Percentiles rank a stretch among this genome's conserved stretches.
These are phyloP conservation scores for Fomitiporia mediterranea DNA, from an alignment of 1,284 basidiomycete species.

Conservation along the genomic window DNA sequence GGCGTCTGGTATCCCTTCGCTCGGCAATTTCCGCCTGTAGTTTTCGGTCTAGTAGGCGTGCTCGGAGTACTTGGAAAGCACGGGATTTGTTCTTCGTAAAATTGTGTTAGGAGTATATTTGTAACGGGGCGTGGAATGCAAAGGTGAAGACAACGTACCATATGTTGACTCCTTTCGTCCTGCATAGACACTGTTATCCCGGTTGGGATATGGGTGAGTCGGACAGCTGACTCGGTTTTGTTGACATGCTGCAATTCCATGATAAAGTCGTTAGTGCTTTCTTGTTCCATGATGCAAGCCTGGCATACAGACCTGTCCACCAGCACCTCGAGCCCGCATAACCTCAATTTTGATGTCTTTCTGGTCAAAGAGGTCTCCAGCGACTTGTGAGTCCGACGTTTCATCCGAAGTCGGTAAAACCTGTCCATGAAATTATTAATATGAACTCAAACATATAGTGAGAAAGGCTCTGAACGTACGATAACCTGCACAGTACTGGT, in stretches of 20 bases:
- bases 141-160: slow-evolving; percentile 42
- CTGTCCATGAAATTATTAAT: slow-evolving; percentile 34
- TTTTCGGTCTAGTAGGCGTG: slow-evolving; percentile 78
- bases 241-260: slow-evolving; percentile 98
- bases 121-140: background rate
- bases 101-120: background rate
- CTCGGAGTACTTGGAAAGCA: slow-evolving; percentile 83
- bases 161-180: slow-evolving; percentile 94
- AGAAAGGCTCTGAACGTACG: slow-evolving; percentile 53
- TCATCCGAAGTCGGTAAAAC: slow-evolving; percentile 74
- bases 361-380: slow-evolving; percentile 65
- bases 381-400: slow-evolving; percentile 37
- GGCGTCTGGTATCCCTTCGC: slow-evolving; percentile 64
- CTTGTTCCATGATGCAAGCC: no score
- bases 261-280: no score
- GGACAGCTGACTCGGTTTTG: slow-evolving; percentile 98
- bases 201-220: slow-evolving; percentile 89
- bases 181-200: slow-evolving; percentile 98
- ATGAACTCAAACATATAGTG: background rate
- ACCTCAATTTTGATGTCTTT: slow-evolving; percentile 90
- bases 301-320: slow-evolving; percentile 84
- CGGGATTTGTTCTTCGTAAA: slow-evolving; percentile 73
- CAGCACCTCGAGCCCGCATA: slow-evolving; percentile 93
- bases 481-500: slow-evolving; percentile 90
- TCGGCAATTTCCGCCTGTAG: slow-evolving; percentile 65